Conservation (phyloP, 2,329 filamentous ascomycete species). For the Colletotrichum nymphaeae region DNA sequence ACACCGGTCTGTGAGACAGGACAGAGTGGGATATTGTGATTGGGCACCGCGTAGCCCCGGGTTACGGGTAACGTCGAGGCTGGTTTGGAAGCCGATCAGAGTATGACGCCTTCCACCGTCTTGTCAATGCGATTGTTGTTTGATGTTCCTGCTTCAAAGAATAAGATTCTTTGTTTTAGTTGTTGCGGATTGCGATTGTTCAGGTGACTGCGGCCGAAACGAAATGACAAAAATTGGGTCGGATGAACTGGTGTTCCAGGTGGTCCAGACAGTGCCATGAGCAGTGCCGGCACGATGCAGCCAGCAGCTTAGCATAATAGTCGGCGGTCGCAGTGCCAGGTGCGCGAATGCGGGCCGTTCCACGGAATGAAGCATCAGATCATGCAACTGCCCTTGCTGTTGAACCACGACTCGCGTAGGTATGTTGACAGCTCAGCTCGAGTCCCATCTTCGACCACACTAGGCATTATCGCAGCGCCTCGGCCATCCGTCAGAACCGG, state of each 20-base stretch:
- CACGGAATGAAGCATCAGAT: constrained; percentile 29
- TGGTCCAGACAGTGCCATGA: background rate
- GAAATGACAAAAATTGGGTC: background rate
- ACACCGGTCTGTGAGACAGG: background rate
- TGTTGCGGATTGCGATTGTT: background rate
- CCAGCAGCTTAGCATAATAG: background rate
- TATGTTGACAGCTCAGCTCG: constrained; percentile 8
- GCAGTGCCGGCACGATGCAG: background rate
- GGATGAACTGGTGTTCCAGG: background rate
- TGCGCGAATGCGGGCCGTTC: constrained; percentile 30
- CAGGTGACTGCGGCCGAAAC: constrained; percentile 24
- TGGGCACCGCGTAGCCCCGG: constrained; percentile 14
- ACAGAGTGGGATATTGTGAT: background rate
- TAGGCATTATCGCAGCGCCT: background rate
- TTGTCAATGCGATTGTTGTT: background rate
- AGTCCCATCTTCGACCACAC: background rate
- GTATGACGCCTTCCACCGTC: constrained; percentile 20
- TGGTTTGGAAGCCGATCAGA: background rate
- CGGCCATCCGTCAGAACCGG: background rate
- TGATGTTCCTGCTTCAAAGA: constrained; percentile 5
- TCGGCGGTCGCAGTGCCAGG: background rate
- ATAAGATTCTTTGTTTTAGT: constrained; percentile 14
- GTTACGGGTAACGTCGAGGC: constrained; percentile 19
- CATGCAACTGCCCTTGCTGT: background rate
- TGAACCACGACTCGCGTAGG: background rate